These are phyloP conservation scores for Polyporus arcularius DNA, from an alignment of 768 basidiomycete species.

Conservation along the genomic window DNA sequence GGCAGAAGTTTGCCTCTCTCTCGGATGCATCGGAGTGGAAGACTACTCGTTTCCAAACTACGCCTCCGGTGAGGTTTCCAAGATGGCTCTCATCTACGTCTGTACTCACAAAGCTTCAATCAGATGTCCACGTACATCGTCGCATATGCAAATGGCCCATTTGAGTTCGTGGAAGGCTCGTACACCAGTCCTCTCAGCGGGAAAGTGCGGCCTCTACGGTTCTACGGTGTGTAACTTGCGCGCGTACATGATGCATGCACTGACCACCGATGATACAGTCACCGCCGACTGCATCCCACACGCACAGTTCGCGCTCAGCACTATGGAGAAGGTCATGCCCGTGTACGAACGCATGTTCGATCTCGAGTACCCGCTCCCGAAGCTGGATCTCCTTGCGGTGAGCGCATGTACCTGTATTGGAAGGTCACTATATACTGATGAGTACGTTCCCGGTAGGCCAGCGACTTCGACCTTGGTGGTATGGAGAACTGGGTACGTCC, in stretches of 20 bases:
- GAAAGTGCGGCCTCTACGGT: conserved; percentile 76
- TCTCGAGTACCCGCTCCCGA: conserved; percentile 89
- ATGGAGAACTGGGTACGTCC: conserved; percentile 86
- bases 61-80: conserved; percentile 56
- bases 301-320: conserved; percentile 84
- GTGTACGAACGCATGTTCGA: conserved; percentile 93
- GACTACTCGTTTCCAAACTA: conserved; percentile 76
- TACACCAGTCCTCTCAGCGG: conserved; percentile 81
- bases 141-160: conserved; percentile 82
- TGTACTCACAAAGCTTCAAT: background rate
- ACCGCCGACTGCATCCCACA: conserved; percentile 83
- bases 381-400: conserved; percentile 88
- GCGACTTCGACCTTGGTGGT: conserved; percentile 87
- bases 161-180: conserved; percentile 70
- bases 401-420: conserved; percentile 23
- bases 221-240: conserved; percentile 58
- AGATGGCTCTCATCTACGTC: background rate
- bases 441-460: conserved; percentile 38
- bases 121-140: conserved; percentile 88
- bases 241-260: conserved; percentile 3
- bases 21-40: conserved; percentile 58
- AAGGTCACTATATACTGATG: conserved; percentile 23
- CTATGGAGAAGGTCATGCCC: conserved; percentile 79
- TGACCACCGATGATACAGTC: conserved; percentile 40
- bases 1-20: conserved; percentile 39